Conservation (phyloP, 805 yeast species). For the Candida jianshihensis region DNA sequence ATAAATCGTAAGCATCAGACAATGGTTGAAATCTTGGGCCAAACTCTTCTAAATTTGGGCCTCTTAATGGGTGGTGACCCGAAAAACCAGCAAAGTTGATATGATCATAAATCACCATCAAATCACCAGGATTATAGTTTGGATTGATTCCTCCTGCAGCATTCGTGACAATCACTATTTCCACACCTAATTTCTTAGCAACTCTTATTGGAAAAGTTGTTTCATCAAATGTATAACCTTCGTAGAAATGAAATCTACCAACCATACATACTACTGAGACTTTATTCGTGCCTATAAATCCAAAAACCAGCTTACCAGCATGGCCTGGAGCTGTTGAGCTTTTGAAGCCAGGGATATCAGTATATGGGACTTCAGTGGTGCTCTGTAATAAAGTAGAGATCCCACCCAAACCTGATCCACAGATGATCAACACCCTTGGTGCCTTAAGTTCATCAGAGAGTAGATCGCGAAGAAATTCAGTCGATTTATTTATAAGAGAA, state of each 20-base stretch:
- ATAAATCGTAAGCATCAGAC: slow-evolving; percentile 82
- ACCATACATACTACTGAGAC: slow-evolving; percentile 90
- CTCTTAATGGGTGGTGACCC: slow-evolving; percentile 82
- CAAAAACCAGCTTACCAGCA: slow-evolving; percentile 75
- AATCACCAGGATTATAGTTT: slow-evolving; percentile 68
- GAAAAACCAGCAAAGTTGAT: slow-evolving; percentile 86
- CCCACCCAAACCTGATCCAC: slow-evolving; percentile 94
- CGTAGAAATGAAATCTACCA: slow-evolving; percentile 89
- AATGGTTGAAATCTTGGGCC: slow-evolving; percentile 88
- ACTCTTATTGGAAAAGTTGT: slow-evolving; percentile 84
- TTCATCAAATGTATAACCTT: slow-evolving; percentile 78
- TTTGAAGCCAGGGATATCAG: slow-evolving; percentile 72
- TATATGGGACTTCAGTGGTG: slow-evolving; percentile 50
- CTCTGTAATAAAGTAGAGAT: slow-evolving; percentile 43
- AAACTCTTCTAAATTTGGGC: slow-evolving; percentile 69
- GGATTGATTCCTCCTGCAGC: slow-evolving; percentile 90
- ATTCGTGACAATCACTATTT: slow-evolving; percentile 74
- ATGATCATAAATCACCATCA: slow-evolving; percentile 88
- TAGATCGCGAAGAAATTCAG: slow-evolving; percentile 7
- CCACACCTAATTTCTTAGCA: slow-evolving; percentile 55
- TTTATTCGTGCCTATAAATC: slow-evolving; percentile 56
- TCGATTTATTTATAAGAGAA: slow-evolving; percentile 6
- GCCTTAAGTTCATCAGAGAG: slow-evolving; percentile 3
- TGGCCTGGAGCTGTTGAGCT: slow-evolving; percentile 87
- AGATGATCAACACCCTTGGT: slow-evolving; percentile 73